Conservation (phyloP, 345 rosid species). For the Diplotaxis tenuifolia region DNA sequence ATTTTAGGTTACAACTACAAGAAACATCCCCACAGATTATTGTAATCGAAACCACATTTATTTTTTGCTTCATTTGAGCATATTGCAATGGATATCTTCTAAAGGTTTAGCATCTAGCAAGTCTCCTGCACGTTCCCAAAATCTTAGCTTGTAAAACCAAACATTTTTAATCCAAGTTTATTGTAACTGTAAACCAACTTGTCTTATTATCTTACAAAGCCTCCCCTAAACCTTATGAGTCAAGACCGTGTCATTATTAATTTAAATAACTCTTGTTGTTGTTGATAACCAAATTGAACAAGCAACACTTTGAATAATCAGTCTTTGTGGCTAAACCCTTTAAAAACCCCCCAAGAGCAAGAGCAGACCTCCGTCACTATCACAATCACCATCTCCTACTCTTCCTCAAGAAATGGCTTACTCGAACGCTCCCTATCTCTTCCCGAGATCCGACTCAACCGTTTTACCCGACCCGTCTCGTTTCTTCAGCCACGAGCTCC, state of each 20-base stretch:
- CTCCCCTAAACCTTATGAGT: neutral
- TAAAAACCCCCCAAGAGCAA: constrained; percentile 30
- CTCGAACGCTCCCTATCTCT: constrained; percentile 49
- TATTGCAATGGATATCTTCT: neutral
- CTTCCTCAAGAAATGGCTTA: constrained; percentile 26
- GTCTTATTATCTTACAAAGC: neutral
- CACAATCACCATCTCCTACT: constrained; percentile 26
- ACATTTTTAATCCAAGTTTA: too few relatives aligned
- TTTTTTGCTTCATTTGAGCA: too few relatives aligned
- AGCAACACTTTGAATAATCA: constrained; percentile 40
- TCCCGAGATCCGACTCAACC: constrained; percentile 59
- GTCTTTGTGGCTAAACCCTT: constrained; percentile 38
- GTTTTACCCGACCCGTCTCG: constrained; percentile 78
- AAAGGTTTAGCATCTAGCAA: constrained; percentile 27
- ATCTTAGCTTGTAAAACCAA: constrained; percentile 28
- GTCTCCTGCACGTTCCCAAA: constrained; percentile 21
- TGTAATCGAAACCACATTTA: too few relatives aligned
- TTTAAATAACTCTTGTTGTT: too few relatives aligned
- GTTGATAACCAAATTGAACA: too few relatives aligned
- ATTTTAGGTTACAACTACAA: neutral
- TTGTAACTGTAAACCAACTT: neutral
- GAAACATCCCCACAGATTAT: neutral
- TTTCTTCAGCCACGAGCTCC: constrained; percentile 68
- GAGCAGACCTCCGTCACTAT: constrained; percentile 24
- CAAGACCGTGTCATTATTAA: neutral